A percentile compares a stretch with the other conserved stretches of the same genome.
Evolutionary conservation across 805 yeast species (phyloP).

Genomic region (Metschnikowia amazonensis): DNA sequence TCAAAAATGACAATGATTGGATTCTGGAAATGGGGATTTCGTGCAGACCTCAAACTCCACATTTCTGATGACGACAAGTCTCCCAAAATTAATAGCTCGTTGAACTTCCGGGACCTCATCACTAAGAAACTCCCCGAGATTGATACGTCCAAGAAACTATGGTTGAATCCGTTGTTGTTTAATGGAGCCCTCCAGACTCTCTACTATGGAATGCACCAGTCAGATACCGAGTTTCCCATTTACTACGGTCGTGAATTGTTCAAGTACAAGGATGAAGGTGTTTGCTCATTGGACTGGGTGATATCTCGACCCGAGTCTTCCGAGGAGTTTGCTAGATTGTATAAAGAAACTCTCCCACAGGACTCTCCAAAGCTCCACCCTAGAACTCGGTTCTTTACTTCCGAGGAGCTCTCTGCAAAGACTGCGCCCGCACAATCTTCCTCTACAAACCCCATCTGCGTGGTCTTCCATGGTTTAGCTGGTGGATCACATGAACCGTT

Average conservation of each 20-base stretch:
- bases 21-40: conserved; percentile 36
- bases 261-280: conserved; percentile 61
- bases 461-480: conserved; percentile 71
- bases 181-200: conserved; percentile 78
- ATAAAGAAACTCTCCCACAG: conserved; percentile 31
- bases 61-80: conserved; percentile 20
- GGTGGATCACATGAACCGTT: conserved; percentile 86
- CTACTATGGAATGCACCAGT: conserved; percentile 55
- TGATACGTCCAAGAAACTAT: conserved; percentile 35
- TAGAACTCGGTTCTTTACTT: conserved; percentile 51
- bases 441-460: conserved; percentile 53
- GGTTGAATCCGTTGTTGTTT: conserved; percentile 59
- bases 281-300: conserved; percentile 72
- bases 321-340: conserved; percentile 23
- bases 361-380: conserved; percentile 42
- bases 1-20: conserved; percentile 11
- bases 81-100: conserved; percentile 7
- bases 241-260: conserved; percentile 73
- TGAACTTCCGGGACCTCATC: conserved; percentile 14
- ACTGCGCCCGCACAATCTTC: conserved; percentile 17
- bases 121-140: conserved; percentile 18
- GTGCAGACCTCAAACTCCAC: conserved; percentile 30
- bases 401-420: conserved; percentile 38
- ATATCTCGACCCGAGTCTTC: conserved; percentile 33
- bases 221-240: conserved; percentile 49